phyloP scores from a whole-genome alignment of 2,329 filamentous ascomycete genomes.

The Verticillium albo-atrum region DNA sequence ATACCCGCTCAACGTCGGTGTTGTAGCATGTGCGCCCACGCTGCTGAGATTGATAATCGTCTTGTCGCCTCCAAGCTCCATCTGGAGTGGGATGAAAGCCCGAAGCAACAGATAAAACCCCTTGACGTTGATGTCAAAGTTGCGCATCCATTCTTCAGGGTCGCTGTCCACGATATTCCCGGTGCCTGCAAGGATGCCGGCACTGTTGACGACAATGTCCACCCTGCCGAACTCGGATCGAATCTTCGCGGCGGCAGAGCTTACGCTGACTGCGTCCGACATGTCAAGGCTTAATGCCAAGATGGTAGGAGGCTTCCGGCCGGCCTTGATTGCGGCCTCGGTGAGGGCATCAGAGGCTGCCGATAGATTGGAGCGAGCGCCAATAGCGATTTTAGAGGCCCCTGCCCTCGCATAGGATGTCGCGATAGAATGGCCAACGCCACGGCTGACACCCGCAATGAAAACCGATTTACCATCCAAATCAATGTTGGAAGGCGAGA shows the following conservation, averaged over 20 bases:
- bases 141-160: too few relatives aligned
- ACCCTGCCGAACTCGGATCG: too few relatives aligned
- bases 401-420: conserved; percentile 50
- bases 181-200: too few relatives aligned
- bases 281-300: too few relatives aligned
- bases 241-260: conserved; percentile 12
- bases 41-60: conserved; percentile 43
- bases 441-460: conserved; percentile 51
- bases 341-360: too few relatives aligned
- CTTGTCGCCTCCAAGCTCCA: conserved; percentile 18
- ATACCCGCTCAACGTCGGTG: conserved; percentile 35
- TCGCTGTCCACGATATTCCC: too few relatives aligned
- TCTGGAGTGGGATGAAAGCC: background rate
- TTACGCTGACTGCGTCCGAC: too few relatives aligned
- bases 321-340: too few relatives aligned
- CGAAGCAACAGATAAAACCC: too few relatives aligned
- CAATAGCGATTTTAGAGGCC: conserved; percentile 45
- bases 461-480: conserved; percentile 36
- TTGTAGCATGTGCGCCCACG: conserved; percentile 32
- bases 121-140: too few relatives aligned
- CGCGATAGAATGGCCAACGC: conserved; percentile 49
- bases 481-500: conserved; percentile 34
- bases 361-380: conserved; percentile 36
- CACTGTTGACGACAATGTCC: too few relatives aligned
- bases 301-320: too few relatives aligned